Base-by-base conservation (phyloP, 768 basidiomycete genomes). In the Amanita pallidorosea region DNA sequence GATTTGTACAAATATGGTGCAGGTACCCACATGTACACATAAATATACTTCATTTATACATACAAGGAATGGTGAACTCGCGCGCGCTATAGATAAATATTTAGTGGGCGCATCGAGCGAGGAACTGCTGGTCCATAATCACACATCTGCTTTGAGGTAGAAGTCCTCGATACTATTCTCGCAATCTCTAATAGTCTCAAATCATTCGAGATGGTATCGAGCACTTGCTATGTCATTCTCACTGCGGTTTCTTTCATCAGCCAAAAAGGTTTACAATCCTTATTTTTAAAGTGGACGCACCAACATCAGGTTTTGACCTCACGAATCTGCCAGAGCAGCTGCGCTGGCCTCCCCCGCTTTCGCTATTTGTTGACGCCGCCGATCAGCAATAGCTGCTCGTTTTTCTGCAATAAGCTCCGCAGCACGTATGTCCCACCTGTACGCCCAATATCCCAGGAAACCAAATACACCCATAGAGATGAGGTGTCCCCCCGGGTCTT, bases 401-500 rank as follows among this genome's bases (percentile, higher is more conserved):
- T 83, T 87, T 65, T 77, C 70, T 27, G 75, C 74, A 18, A 90
- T 66, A 17, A 88, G 67, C 47, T 74, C 80, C 7, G 64, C 72
- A 2, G 83, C 76, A n/a, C 78, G 71, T 46, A 70, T 56, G 58
- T 88, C 85, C 75, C 83, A 84, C 34, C 65, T 64, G 60, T 85
- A 79, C 17, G 77, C 82, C 75, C 76, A 85, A 70, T 91, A 91
- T 35, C 89, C 89, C 9, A 69, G 71, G 59, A 73, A 81, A 1
- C 84, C 86, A 60, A 88, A 91, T 1, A 70, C 76, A 33, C 63
- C 78, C 73, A 85, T 83, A 27, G 85, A 74, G 55, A 86, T 65
- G 42, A 75, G 65, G 59, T 91, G 88, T 23, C 80, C 88, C 18
- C 74, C 75, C 3, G 81, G 76, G 72, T 91, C 89, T 92, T 27